These are phyloP conservation scores for Meira nashicola DNA, from an alignment of 1,284 basidiomycete genomes.

Conservation along the genomic window DNA sequence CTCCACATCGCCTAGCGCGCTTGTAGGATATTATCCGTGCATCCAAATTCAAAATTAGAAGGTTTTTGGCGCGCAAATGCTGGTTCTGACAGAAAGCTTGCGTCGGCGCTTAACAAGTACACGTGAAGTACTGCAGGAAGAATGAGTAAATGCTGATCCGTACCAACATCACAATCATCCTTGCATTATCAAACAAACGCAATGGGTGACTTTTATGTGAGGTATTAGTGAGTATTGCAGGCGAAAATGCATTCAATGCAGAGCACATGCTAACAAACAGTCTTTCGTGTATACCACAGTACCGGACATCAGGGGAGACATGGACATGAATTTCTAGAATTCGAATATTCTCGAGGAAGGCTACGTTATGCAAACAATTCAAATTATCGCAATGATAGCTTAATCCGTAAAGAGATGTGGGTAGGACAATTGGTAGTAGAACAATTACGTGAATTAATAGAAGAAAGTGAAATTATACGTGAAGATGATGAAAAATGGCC, in stretches of 20 bases:
- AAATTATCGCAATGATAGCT: slow-evolving; percentile 93
- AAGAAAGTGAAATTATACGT: slow-evolving; percentile 89
- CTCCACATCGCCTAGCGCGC: not conserved
- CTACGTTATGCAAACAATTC: slow-evolving; percentile 98
- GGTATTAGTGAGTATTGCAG: slow-evolving; percentile 45
- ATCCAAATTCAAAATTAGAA: not conserved
- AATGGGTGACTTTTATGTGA: slow-evolving; percentile 45
- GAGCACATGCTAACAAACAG: not conserved
- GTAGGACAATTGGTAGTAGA: slow-evolving; percentile 83
- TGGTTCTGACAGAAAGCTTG: no score
- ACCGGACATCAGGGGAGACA: slow-evolving; percentile 49
- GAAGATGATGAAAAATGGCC: slow-evolving; percentile 98
- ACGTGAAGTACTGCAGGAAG: not conserved
- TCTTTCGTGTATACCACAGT: slow-evolving; percentile 16
- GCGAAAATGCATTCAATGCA: not conserved
- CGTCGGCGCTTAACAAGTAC: no score
- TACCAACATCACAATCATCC: no score
- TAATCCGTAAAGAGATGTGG: slow-evolving; percentile 99
- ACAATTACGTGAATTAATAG: slow-evolving; percentile 90
- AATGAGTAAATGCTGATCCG: not conserved
- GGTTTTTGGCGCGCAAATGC: no score
- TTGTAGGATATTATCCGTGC: not conserved
- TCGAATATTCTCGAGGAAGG: slow-evolving; percentile 93
- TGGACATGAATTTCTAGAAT: slow-evolving; percentile 74
- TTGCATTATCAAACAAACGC: not conserved